Conservation (phyloP, 805 yeast species). For the Wickerhamiella siamensis region DNA sequence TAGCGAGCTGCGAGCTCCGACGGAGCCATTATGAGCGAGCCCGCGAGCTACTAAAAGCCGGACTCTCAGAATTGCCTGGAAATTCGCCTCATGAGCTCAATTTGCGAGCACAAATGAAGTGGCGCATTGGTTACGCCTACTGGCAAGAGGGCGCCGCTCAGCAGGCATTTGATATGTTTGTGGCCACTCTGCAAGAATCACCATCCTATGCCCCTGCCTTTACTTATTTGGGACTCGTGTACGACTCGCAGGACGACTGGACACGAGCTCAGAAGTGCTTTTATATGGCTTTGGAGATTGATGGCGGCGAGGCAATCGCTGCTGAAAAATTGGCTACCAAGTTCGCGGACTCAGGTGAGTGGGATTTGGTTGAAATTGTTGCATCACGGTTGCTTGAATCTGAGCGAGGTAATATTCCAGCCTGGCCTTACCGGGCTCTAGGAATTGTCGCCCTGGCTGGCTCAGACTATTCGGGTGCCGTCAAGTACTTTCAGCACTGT, state of each 20-base stretch:
- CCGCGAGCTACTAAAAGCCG: conserved; percentile 32
- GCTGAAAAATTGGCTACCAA: conserved; percentile 58
- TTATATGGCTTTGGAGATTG: conserved; percentile 78
- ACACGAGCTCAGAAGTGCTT: conserved; percentile 72
- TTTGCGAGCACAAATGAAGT: conserved; percentile 42
- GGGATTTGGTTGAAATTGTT: conserved; percentile 72
- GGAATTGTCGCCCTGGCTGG: conserved; percentile 64
- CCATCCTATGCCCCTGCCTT: conserved; percentile 64
- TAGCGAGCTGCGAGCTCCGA: conserved; percentile 64
- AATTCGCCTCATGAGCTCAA: conserved; percentile 40
- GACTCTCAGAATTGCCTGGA: conserved; percentile 35
- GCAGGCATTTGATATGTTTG: conserved; percentile 41
- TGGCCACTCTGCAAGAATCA: conserved; percentile 44
- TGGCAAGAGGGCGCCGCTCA: conserved; percentile 26
- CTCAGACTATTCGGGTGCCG: conserved; percentile 63
- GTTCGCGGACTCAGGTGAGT: conserved; percentile 54
- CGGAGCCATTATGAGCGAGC: conserved; percentile 40
- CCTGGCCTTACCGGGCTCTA: conserved; percentile 81
- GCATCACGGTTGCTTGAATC: conserved; percentile 52
- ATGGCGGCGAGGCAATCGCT: conserved; percentile 58
- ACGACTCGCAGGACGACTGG: conserved; percentile 44
- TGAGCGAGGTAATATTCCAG: conserved; percentile 28
- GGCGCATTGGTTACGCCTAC: conserved; percentile 63
- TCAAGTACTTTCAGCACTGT: conserved; percentile 80
- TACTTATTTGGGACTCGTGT: conserved; percentile 68